Percentiles rank a stretch among this genome's conserved stretches.
phyloP scores from a whole-genome alignment of 2,329 filamentous ascomycete species.

The Fusarium anthophilum region DNA sequence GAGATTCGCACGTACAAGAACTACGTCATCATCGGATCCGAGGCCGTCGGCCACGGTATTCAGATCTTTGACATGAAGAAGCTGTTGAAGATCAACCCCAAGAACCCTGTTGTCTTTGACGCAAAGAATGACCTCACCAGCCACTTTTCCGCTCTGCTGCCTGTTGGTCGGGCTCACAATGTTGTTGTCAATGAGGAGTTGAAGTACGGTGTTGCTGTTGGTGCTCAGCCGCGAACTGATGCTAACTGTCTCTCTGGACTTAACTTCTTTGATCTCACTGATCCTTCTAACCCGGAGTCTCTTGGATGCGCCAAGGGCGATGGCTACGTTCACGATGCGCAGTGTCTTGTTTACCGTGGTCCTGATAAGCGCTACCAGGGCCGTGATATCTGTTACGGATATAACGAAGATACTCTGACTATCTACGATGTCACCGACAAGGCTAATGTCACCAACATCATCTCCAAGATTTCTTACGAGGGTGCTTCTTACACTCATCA shows the following conservation, averaged over 20 bases:
- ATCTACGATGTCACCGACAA: constrained; percentile 64
- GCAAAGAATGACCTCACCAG: constrained; percentile 48
- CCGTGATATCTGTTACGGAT: constrained; percentile 65
- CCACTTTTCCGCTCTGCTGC: constrained; percentile 46
- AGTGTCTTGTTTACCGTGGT: constrained; percentile 65
- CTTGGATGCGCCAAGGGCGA: constrained; percentile 64
- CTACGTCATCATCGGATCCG: constrained; percentile 52
- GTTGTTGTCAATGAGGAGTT: constrained; percentile 60
- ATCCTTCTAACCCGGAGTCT: constrained; percentile 61
- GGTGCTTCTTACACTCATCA: constrained; percentile 69
- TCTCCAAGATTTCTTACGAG: constrained; percentile 63
- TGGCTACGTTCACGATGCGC: constrained; percentile 69
- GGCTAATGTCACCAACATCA: constrained; percentile 53
- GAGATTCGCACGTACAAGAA: constrained; percentile 54
- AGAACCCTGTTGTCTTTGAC: constrained; percentile 49
- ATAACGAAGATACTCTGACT: constrained; percentile 63
- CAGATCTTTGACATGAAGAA: constrained; percentile 71
- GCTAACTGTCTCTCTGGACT: constrained; percentile 59
- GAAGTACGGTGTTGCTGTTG: constrained; percentile 57
- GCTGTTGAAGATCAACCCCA: constrained; percentile 57
- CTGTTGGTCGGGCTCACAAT: constrained; percentile 60
- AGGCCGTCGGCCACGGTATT: constrained; percentile 63
- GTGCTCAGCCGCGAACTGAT: constrained; percentile 51
- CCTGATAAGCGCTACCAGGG: constrained; percentile 59
- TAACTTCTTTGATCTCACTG: constrained; percentile 66